Base-by-base conservation (phyloP, 2,329 filamentous ascomycete genomes). In the Calycina herbarum region DNA sequence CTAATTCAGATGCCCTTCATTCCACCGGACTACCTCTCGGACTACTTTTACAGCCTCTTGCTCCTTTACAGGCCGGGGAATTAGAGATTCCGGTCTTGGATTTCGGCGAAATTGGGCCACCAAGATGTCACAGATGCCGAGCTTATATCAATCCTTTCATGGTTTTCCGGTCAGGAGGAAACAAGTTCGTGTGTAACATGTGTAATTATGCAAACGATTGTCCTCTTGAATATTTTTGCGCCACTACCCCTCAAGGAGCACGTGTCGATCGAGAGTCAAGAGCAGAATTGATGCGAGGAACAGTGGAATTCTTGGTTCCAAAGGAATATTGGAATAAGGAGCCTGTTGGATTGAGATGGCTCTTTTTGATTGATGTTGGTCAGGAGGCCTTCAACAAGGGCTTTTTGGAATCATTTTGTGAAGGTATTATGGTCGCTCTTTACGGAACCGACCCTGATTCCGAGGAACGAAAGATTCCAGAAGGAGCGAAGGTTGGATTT, bases 91-190 rank as follows among this genome's bases (percentile, higher is more conserved):
- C 95, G 0, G 90, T 99, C 4, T 84, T 99, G 29, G 95, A 99
- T 79, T 99, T 98, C 82, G 95, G 95, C 59, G 93, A 97, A 54
- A 81, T 82, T 48, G 95, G 95, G 0, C 95, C 95, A 51, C 95
- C 95, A 27, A 87, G 95, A 77, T 99, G 95, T 79, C 88, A 92
- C 73, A 86, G 95, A 79, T 99, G 95, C 81, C 86, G 95, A 76
- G 91, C 94, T 15, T 99, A 99, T 79, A 96, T 99, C 80, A 99
- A 99, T 76, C 95, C 95, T 1, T 99, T 99, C 77, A 98, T 99
- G 95, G 91, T 94, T 76, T 99, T 99, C 83, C 87, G 91, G 66
- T 90, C 91, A 17, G 94, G 94, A 45, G 95, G 95, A 65, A 97
- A 94, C 80, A 97, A 96, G 77, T 96, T 97, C 77, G 93, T 97